Conservation (phyloP, 2,329 filamentous ascomycete genomes). For the Trichoderma simmonsii region DNA sequence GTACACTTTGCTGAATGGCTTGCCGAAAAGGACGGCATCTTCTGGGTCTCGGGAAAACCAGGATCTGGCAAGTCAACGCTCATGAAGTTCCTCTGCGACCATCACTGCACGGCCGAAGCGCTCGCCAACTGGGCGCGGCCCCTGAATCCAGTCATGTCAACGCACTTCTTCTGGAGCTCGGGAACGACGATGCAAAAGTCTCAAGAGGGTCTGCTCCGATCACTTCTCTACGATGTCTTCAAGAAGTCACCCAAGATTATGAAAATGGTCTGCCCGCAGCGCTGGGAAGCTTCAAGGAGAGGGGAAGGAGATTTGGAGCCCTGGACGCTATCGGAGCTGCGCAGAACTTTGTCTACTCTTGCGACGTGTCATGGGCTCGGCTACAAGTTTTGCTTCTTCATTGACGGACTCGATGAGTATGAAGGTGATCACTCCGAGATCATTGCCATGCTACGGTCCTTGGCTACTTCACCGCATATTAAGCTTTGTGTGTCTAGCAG, state of each 20-base stretch:
- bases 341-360: not conserved
- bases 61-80: slow-evolving; percentile 43
- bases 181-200: slow-evolving; percentile 34
- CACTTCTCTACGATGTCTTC: slow-evolving; percentile 32
- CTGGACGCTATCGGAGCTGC: not conserved
- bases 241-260: slow-evolving; percentile 17
- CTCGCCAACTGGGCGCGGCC: slow-evolving; percentile 31
- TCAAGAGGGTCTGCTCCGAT: slow-evolving; percentile 32
- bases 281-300: not conserved
- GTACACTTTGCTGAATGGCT: slow-evolving; percentile 28
- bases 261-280: not conserved
- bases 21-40: slow-evolving; percentile 20
- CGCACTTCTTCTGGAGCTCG: slow-evolving; percentile 37
- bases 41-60: slow-evolving; percentile 39
- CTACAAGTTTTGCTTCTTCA: slow-evolving; percentile 23
- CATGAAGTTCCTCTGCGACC: slow-evolving; percentile 35
- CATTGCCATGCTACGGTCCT: not conserved
- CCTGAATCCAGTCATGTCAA: slow-evolving; percentile 24
- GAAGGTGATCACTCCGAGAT: slow-evolving; percentile 9
- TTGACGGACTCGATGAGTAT: slow-evolving; percentile 30
- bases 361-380: not conserved
- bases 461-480: slow-evolving; percentile 18
- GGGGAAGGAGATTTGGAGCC: not conserved
- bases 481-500: slow-evolving; percentile 34
- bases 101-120: slow-evolving; percentile 19